phyloP scores from a whole-genome alignment of 1,284 basidiomycete genomes.

The Cryptococcus jaspeensis region DNA sequence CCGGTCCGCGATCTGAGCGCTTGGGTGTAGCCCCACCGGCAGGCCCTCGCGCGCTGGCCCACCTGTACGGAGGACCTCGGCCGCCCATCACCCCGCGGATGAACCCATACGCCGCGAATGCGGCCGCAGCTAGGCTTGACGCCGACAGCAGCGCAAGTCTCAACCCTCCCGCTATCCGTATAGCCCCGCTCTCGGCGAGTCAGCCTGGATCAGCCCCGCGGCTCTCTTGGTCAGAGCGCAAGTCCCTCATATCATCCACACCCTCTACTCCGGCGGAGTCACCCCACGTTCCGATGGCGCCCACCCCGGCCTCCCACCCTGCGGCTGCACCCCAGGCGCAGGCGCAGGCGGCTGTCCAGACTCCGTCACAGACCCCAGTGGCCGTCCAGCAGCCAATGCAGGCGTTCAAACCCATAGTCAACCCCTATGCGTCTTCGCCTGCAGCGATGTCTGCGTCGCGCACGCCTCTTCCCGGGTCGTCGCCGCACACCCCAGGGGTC shows the following conservation, averaged over 20 bases:
- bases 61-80: slow-evolving; percentile 6
- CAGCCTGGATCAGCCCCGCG: slow-evolving; percentile 6
- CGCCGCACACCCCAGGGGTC: no score
- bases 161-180: not conserved
- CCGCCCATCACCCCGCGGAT: slow-evolving; percentile 1
- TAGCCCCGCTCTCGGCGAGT: not conserved
- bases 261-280: slow-evolving; percentile 1
- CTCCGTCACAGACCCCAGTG: no score
- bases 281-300: not conserved
- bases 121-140: no score
- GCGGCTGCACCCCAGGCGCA: no score
- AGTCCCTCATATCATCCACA: slow-evolving; percentile 7
- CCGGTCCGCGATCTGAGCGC: slow-evolving; percentile 28
- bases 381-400: not conserved
- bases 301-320: not conserved
- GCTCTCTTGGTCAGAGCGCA: slow-evolving; percentile 28
- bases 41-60: slow-evolving; percentile 23
- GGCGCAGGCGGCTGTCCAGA: no score
- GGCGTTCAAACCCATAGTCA: not conserved
- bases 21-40: slow-evolving; percentile 30
- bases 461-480: not conserved
- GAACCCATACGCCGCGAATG: not conserved
- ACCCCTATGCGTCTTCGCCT: slow-evolving; percentile 2
- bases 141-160: no score
- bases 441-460: not conserved